Evolutionary conservation across 1,284 basidiomycete species (phyloP), one percentile per base, ranked within the genome.

Genomic region (Ganoderma sp.): DNA sequence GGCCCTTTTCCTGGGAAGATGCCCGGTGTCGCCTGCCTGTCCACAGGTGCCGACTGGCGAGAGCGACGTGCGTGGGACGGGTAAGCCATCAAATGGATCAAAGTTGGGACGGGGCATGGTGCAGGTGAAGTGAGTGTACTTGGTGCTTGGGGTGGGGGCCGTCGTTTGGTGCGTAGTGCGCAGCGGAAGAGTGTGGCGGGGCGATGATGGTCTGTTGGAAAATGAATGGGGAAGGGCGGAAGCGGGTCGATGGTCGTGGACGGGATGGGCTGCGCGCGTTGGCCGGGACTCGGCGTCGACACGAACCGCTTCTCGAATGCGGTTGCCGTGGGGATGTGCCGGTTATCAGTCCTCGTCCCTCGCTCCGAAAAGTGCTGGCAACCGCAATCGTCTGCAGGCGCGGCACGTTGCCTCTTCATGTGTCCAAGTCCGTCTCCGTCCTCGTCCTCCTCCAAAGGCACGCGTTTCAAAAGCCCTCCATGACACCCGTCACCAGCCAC

Each of bases 401-500:
- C n/a, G n/a, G 22, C 48, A 52, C 48, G 48, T 52, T 52, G 48
- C 48, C n/a, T 58, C 22, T 39, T 22, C 39, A 59, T 39, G 39
- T 19, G 19, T 19, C 9, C 12, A 50, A 50, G 22, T 25, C 22
- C 28, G 22, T 41, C 34, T 41, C 14, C 2, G 39, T 42, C 41
- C 39, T 25, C 28, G 8, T 60, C 58, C 58, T 43, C 22, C 22
- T 22, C 28, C 19, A 14, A 60, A 60, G 37, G 56, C 58, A 41
- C 58, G 41, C 39, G 58, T 60, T 60, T 60, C 58, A 60, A 60
- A 41, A 28, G 28, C 39, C 42, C 34, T 60, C 39, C 34, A 39
- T 39, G 56, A 58, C 56, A 58, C 34, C 17, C 39, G n/a, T 43
- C 39, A 28, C 39, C n/a, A n/a, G 9, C 34, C 34, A 37, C 6